These are phyloP conservation scores for Yamadazyma pseudoaaseri DNA, from an alignment of 1,139 yeast species.

Conservation along the genomic window DNA sequence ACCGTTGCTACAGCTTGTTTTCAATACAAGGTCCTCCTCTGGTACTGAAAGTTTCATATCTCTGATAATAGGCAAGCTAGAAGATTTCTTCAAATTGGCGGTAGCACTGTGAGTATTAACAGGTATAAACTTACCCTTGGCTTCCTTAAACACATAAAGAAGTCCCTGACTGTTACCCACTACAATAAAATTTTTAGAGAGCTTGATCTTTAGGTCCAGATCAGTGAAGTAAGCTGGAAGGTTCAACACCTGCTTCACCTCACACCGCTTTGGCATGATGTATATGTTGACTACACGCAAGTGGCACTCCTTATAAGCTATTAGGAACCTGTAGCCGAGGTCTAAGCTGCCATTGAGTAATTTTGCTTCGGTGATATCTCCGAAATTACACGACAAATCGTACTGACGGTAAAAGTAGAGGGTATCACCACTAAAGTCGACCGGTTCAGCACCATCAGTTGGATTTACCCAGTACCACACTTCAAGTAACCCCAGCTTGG, in stretches of 20 bases:
- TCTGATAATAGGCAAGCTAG: conserved; percentile 24
- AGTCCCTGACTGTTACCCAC: conserved; percentile 26
- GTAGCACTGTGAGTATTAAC: conserved; percentile 22
- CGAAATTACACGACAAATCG: conserved; percentile 3
- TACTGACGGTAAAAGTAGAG: conserved; percentile 28
- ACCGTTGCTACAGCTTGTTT: conserved; percentile 29
- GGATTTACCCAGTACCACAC: conserved; percentile 53
- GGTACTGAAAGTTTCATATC: conserved; percentile 14
- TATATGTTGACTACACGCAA: conserved; percentile 5
- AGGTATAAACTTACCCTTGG: conserved; percentile 7
- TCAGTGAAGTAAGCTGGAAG: conserved; percentile 10
- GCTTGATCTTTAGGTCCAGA: conserved; percentile 16
- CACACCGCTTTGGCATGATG: conserved; percentile 1
- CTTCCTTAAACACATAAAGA: conserved; percentile 17
- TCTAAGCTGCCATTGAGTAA: conserved; percentile 7
- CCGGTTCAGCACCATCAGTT: not conserved
- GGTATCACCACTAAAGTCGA: conserved; percentile 27
- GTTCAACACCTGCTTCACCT: conserved; percentile 7
- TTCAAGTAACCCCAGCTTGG: conserved; percentile 29
- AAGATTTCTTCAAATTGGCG: conserved; percentile 22
- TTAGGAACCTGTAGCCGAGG: conserved; percentile 6
- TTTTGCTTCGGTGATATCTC: conserved; percentile 5
- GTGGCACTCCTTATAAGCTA: not conserved
- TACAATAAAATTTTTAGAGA: conserved; percentile 20
- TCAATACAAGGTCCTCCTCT: conserved; percentile 24